Evolutionary conservation across 495 filamentous ascomycete species (phyloP).

Genomic region (Daldinia vernicosa): DNA sequence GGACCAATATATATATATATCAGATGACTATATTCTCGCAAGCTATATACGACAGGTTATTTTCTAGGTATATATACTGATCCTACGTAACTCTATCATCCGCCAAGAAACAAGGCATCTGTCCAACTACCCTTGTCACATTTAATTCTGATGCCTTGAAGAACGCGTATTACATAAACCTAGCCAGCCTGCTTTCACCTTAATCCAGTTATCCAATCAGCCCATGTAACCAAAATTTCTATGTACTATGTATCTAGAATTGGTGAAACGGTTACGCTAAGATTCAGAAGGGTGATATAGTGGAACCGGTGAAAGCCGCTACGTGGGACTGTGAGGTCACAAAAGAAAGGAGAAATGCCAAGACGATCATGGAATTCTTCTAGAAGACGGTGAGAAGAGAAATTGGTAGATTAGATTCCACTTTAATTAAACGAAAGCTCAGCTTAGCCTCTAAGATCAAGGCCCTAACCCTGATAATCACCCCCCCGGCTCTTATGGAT

Average conservation of each 20-base stretch:
- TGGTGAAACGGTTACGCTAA: conserved; percentile 34
- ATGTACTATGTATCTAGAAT: conserved; percentile 5
- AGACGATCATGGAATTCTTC: conserved; percentile 37
- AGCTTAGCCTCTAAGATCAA: conserved; percentile 20
- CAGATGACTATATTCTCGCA: conserved; percentile 22
- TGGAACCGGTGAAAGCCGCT: conserved; percentile 23
- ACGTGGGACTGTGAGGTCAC: conserved; percentile 27
- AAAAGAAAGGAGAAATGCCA: conserved; percentile 20
- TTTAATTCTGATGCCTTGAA: not conserved
- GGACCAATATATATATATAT: conserved; percentile 5
- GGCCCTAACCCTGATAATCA: conserved; percentile 30
- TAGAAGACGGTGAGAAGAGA: conserved; percentile 35
- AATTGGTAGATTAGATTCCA: conserved; percentile 35
- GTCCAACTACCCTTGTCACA: conserved; percentile 1
- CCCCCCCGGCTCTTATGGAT: conserved; percentile 9
- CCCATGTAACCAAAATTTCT: not conserved
- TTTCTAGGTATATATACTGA: conserved; percentile 15
- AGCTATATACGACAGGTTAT: conserved; percentile 13
- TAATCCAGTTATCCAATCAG: not conserved
- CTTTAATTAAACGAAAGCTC: conserved; percentile 34
- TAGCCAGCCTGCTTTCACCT: not conserved
- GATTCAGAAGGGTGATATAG: conserved; percentile 22
- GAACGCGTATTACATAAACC: not conserved
- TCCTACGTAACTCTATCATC: conserved; percentile 15
- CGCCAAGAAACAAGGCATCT: conserved; percentile 21